Conservation (phyloP, 768 basidiomycete species). For the Plicaturopsis crispa region DNA sequence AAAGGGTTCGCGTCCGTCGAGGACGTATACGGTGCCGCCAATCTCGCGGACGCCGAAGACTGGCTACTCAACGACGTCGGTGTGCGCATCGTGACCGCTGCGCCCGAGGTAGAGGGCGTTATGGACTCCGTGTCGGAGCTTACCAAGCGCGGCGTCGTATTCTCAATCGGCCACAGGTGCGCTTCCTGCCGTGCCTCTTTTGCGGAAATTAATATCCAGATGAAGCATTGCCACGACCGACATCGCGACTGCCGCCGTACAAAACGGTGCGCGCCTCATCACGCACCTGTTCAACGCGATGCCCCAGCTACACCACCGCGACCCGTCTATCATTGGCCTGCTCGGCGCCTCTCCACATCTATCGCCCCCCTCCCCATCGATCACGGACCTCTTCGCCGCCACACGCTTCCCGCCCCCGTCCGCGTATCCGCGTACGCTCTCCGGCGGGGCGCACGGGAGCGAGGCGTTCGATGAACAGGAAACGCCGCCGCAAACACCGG, state of each 20-base stretch:
- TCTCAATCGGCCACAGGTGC: constrained; percentile 89
- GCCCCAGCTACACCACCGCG: constrained; percentile 85
- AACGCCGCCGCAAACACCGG: constrained; percentile 50
- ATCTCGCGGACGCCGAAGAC: constrained; percentile 54
- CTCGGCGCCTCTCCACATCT: constrained; percentile 70
- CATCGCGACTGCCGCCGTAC: constrained; percentile 62
- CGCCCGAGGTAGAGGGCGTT: constrained; percentile 82
- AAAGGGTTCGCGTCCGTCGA: constrained; percentile 66
- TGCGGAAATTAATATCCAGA: not conserved
- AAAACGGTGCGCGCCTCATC: constrained; percentile 73
- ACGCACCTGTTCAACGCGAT: constrained; percentile 94
- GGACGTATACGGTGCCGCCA: constrained; percentile 62
- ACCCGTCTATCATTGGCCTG: constrained; percentile 87
- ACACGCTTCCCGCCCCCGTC: constrained; percentile 7
- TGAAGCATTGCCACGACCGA: constrained; percentile 67
- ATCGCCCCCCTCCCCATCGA: constrained; percentile 31
- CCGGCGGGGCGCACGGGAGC: constrained; percentile 24
- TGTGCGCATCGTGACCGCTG: constrained; percentile 77
- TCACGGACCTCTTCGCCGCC: constrained; percentile 17
- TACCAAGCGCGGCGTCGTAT: constrained; percentile 56
- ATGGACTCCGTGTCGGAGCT: constrained; percentile 60
- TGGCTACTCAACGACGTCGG: constrained; percentile 45
- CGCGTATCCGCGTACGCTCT: constrained; percentile 11
- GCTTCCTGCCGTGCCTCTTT: constrained; percentile 5
- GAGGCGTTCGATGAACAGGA: constrained; percentile 57